Conservation (phyloP, 1,139 yeast genomes). For the Pichia inconspicua region DNA sequence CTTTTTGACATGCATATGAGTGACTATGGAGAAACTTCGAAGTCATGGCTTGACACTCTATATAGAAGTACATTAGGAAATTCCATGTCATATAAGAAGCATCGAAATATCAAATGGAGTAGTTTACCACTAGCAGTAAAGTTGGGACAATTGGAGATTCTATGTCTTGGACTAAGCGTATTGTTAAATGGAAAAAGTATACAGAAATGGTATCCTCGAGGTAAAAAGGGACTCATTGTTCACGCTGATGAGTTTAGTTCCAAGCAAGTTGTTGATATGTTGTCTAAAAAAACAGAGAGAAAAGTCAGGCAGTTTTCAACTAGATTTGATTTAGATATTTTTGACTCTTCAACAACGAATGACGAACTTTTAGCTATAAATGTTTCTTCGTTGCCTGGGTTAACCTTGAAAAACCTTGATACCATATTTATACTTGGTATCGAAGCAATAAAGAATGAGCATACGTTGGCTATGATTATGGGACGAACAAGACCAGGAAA, state of each 20-base stretch:
- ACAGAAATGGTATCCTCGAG: constrained; percentile 1
- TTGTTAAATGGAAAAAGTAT: constrained; percentile 13
- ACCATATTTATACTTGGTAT: constrained; percentile 25
- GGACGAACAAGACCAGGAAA: constrained; percentile 21
- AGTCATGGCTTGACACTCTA: constrained; percentile 17
- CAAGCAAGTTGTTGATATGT: constrained; percentile 8
- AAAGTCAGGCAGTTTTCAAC: constrained; percentile 11
- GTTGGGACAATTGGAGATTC: constrained; percentile 20
- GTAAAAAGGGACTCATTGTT: constrained; percentile 18
- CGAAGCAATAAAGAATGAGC: constrained; percentile 21
- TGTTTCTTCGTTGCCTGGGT: constrained; percentile 21
- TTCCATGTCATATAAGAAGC: constrained; percentile 17
- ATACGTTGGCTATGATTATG: constrained; percentile 18
- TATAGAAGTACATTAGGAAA: constrained; percentile 18
- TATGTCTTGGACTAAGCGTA: constrained; percentile 20
- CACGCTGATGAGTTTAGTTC: constrained; percentile 24
- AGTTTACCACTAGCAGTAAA: constrained; percentile 15
- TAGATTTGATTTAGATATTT: constrained; percentile 13
- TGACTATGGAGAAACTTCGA: constrained; percentile 18
- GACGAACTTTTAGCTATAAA: constrained; percentile 21
- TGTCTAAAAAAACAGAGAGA: constrained; percentile 10
- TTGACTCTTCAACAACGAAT: constrained; percentile 6
- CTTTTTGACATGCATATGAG: constrained; percentile 21
- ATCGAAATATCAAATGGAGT: constrained; percentile 20
- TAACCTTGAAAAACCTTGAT: constrained; percentile 22